Percentiles rank a stretch among this genome's conserved stretches.
phyloP scores from a whole-genome alignment of 2,329 filamentous ascomycete genomes.

The Colletotrichum sp. region DNA sequence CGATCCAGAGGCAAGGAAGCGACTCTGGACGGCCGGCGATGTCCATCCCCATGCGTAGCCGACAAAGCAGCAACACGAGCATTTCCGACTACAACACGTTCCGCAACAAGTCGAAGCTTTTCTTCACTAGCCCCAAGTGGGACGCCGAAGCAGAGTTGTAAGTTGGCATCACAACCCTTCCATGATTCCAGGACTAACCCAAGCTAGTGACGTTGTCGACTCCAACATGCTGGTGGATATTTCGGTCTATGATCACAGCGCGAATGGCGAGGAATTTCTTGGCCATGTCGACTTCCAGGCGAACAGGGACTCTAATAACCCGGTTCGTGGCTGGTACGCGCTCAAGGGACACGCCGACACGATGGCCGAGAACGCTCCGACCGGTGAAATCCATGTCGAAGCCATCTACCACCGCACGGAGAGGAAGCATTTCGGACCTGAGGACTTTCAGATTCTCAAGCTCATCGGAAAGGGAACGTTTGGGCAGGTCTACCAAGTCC shows the following conservation, averaged over 20 bases:
- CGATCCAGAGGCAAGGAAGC: constrained; percentile 74
- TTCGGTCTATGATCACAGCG: constrained; percentile 86
- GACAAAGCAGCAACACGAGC: constrained; percentile 96
- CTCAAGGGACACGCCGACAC: constrained; percentile 79
- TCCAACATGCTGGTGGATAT: constrained; percentile 90
- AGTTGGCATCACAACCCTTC: constrained; percentile 37
- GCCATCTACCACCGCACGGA: constrained; percentile 86
- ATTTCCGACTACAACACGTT: constrained; percentile 68
- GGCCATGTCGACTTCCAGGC: constrained; percentile 85
- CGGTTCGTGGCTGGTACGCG: constrained; percentile 84
- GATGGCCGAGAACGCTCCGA: constrained; percentile 71
- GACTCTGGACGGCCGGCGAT: constrained; percentile 82
- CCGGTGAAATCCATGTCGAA: constrained; percentile 89
- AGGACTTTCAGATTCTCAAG: constrained; percentile 94
- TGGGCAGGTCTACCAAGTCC: constrained; percentile 97
- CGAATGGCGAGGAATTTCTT: constrained; percentile 85
- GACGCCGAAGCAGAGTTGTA: constrained; percentile 96
- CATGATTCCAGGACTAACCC: not conserved
- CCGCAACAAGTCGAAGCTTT: constrained; percentile 62
- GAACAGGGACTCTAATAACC: constrained; percentile 69
- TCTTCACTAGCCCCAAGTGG: constrained; percentile 88
- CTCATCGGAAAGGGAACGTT: constrained; percentile 98
- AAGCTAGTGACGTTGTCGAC: constrained; percentile 83
- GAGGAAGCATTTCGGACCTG: constrained; percentile 90
- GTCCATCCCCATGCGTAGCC: constrained; percentile 95